These are phyloP conservation scores for Boletus coccyginus DNA, from an alignment of 768 basidiomycete species.

Conservation along the genomic window DNA sequence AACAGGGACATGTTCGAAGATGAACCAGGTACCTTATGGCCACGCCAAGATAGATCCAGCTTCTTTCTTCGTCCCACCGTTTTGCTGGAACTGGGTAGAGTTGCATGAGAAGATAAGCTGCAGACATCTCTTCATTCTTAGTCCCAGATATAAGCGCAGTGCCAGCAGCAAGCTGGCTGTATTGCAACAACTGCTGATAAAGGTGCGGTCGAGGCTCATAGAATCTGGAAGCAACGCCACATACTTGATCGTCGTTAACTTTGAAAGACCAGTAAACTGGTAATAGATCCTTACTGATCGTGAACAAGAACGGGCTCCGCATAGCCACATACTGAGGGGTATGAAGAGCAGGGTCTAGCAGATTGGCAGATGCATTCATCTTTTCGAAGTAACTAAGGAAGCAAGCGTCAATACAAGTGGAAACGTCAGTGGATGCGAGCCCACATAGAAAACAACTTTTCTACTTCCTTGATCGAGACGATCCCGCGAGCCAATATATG, in stretches of 20 bases:
- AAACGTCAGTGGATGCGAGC: slow-evolving; percentile 13
- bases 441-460: slow-evolving; percentile 71
- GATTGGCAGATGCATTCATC: slow-evolving; percentile 75
- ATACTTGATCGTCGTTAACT: slow-evolving; percentile 50
- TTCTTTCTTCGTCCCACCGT: slow-evolving; percentile 87
- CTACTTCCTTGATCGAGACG: slow-evolving; percentile 63
- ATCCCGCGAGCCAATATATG: slow-evolving; percentile 63
- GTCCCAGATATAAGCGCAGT: slow-evolving; percentile 71
- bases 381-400: slow-evolving; percentile 63
- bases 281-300: slow-evolving; percentile 64
- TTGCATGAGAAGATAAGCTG: slow-evolving; percentile 78
- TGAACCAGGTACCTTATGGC: slow-evolving; percentile 64
- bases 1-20: neutral
- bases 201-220: slow-evolving; percentile 68
- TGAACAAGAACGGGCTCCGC: slow-evolving; percentile 89
- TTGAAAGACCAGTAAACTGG: neutral
- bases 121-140: slow-evolving; percentile 82
- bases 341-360: slow-evolving; percentile 81
- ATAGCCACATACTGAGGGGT: slow-evolving; percentile 78
- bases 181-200: slow-evolving; percentile 69
- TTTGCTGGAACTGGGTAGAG: slow-evolving; percentile 73
- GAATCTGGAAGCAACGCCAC: slow-evolving; percentile 84
- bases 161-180: slow-evolving; percentile 73
- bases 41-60: slow-evolving; percentile 86
- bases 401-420: slow-evolving; percentile 1